Conservation (phyloP, 768 basidiomycete genomes). For the Mycena sanguinolenta region DNA sequence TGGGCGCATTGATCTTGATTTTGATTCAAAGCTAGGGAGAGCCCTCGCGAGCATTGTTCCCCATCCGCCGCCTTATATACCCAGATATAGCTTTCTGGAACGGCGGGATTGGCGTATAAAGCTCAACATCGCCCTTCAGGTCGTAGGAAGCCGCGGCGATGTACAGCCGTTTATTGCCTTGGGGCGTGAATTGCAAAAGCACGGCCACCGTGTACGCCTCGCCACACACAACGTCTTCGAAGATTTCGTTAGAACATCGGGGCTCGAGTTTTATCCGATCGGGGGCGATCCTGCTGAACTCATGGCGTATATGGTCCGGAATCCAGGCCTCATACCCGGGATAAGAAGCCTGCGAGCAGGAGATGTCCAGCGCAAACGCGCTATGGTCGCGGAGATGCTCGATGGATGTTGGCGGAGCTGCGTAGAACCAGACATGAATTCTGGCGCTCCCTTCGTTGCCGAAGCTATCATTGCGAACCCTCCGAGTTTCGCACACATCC, state of each 20-base stretch:
- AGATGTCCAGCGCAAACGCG: conserved; percentile 58
- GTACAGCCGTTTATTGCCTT: conserved; percentile 63
- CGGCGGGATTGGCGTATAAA: conserved; percentile 29
- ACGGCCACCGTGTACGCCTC: conserved; percentile 59
- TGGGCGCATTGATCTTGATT: conserved; percentile 30
- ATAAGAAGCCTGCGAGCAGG: conserved; percentile 55
- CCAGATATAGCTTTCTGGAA: background rate
- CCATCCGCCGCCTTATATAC: conserved; percentile 13
- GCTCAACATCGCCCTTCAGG: conserved; percentile 37
- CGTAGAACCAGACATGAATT: conserved; percentile 48
- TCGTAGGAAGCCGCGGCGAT: conserved; percentile 50
- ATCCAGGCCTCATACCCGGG: conserved; percentile 61
- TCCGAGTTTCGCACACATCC: conserved; percentile 62
- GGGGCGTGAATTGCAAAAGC: conserved; percentile 48
- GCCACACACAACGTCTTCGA: conserved; percentile 60
- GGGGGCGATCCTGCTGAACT: conserved; percentile 61
- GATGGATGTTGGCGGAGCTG: conserved; percentile 58
- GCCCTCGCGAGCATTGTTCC: conserved; percentile 27
- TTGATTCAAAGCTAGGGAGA: conserved; percentile 28
- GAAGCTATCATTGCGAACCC: conserved; percentile 64
- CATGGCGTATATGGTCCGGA: conserved; percentile 65
- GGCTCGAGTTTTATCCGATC: conserved; percentile 58
- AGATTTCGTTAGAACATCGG: conserved; percentile 51
- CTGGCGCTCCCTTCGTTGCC: conserved; percentile 53
- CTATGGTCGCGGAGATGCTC: conserved; percentile 58